phyloP scores from a whole-genome alignment of 2,329 filamentous ascomycete genomes.

The Aurifilum marmelostoma region DNA sequence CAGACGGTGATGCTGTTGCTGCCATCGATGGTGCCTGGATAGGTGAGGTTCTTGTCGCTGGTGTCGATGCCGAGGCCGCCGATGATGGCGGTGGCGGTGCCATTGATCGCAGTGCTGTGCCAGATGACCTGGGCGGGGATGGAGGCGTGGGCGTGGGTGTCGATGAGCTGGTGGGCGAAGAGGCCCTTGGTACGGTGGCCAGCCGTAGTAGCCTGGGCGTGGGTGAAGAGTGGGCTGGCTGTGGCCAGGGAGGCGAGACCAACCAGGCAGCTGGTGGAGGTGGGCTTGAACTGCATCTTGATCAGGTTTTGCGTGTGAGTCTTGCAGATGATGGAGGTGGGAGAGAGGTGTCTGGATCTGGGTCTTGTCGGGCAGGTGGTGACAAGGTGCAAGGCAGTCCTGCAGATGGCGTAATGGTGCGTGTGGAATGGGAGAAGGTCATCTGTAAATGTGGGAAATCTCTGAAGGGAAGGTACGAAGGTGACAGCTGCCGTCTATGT shows the following conservation, averaged over 20 bases:
- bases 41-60: not conserved
- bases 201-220: no score
- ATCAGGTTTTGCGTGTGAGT: not conserved
- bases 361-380: not conserved
- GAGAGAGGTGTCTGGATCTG: not conserved
- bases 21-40: not conserved
- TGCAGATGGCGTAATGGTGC: not conserved
- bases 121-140: conserved; percentile 6
- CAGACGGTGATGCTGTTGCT: conserved; percentile 13
- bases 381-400: not conserved
- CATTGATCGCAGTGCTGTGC: not conserved
- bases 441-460: not conserved
- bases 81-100: not conserved
- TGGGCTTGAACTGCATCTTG: not conserved
- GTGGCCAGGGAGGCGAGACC: not conserved
- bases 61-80: not conserved
- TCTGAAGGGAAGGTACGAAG: not conserved
- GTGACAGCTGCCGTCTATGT: not conserved
- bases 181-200: not conserved
- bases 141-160: not conserved
- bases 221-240: not conserved
- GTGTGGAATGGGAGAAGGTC: not conserved
- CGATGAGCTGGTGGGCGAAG: conserved; percentile 3
- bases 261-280: not conserved
- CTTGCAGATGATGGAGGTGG: not conserved